Evolutionary conservation across 306 rosid species (phyloP).

Genomic region (Spatholobus suberectus): DNA sequence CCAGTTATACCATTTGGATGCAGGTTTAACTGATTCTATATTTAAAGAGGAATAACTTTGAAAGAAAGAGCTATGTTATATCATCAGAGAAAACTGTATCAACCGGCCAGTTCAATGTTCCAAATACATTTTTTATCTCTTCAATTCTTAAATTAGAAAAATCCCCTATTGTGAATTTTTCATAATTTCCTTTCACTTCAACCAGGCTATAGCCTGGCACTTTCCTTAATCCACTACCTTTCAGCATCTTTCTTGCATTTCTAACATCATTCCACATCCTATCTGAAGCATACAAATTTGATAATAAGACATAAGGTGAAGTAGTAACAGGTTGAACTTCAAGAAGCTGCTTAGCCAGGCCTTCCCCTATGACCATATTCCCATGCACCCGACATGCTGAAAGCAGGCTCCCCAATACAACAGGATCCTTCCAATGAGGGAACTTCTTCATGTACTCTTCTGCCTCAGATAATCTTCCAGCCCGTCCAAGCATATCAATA

Average conservation of each 20-base stretch:
- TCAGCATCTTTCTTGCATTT: slow-evolving; percentile 48
- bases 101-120: slow-evolving; percentile 33
- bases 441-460: slow-evolving; percentile 47
- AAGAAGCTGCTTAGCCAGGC: slow-evolving; percentile 48
- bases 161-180: slow-evolving; percentile 45
- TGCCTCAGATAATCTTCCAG: slow-evolving; percentile 49
- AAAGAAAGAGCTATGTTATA: not conserved
- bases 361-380: slow-evolving; percentile 42
- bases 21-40: not conserved
- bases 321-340: slow-evolving; percentile 37
- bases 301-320: slow-evolving; percentile 52
- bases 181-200: slow-evolving; percentile 49
- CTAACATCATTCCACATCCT: slow-evolving; percentile 53
- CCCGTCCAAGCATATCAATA: slow-evolving; percentile 58
- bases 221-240: slow-evolving; percentile 54
- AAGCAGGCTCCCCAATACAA: slow-evolving; percentile 53
- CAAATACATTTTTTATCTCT: slow-evolving; percentile 39
- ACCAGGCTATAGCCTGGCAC: slow-evolving; percentile 49
- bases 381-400: slow-evolving; percentile 53
- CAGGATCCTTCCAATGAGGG: slow-evolving; percentile 43
- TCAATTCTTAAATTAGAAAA: slow-evolving; percentile 42
- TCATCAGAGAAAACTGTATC: slow-evolving; percentile 17
- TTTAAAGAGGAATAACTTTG: not conserved
- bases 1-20: not conserved
- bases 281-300: slow-evolving; percentile 55